A percentile compares a stretch with the other conserved stretches of the same genome.
Evolutionary conservation across 2,329 filamentous ascomycete genomes (phyloP).

Genomic region (Botryotinia convoluta): DNA sequence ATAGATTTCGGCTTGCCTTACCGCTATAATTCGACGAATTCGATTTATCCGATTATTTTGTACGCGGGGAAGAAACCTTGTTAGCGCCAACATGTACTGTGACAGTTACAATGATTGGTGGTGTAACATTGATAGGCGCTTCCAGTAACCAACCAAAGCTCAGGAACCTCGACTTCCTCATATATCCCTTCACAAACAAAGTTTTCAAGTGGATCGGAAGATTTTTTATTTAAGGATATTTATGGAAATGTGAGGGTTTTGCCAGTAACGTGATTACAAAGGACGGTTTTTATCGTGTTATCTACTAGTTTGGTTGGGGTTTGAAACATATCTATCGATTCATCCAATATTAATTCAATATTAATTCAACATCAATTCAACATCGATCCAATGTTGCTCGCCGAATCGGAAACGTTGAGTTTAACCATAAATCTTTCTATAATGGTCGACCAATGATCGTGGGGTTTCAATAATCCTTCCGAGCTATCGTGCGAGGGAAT

Average conservation of each 20-base stretch:
- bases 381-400: neutral
- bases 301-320: constrained; percentile 9
- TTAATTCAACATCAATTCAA: neutral
- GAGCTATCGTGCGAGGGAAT: neutral
- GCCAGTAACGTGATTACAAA: constrained; percentile 4
- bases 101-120: constrained; percentile 17
- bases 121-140: constrained; percentile 7
- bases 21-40: constrained; percentile 6
- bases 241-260: constrained; percentile 14
- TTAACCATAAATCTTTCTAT: constrained; percentile 5
- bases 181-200: neutral
- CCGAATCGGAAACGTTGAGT: neutral
- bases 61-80: constrained; percentile 20
- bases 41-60: constrained; percentile 14
- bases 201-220: constrained; percentile 15
- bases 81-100: constrained; percentile 21
- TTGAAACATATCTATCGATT: constrained; percentile 13
- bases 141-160: constrained; percentile 14
- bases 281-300: neutral
- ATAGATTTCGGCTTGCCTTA: constrained; percentile 15
- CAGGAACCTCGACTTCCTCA: neutral
- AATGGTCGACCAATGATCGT: neutral
- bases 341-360: neutral
- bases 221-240: neutral
- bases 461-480: neutral